These are phyloP conservation scores for Crithidia bombi DNA, from an alignment of 208 protist genomes.

Conservation along the genomic window DNA sequence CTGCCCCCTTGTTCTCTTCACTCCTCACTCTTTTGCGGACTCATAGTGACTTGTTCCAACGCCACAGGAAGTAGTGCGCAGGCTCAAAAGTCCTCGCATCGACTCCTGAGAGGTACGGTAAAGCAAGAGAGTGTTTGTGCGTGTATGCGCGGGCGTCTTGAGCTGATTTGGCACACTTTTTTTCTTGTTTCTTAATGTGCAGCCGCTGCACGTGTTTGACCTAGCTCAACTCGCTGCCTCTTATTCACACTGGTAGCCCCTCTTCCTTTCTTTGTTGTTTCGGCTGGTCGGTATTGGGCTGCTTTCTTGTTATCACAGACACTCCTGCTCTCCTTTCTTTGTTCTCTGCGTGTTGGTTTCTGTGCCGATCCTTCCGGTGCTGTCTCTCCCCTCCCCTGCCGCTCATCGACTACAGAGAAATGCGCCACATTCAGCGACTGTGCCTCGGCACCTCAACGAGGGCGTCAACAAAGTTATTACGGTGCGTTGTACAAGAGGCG, in stretches of 20 bases:
- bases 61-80: background rate
- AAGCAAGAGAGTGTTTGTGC: background rate
- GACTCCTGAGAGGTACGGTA: background rate
- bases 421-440: background rate
- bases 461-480: conserved; percentile 10
- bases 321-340: background rate
- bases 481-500: conserved; percentile 6
- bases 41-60: conserved; percentile 9
- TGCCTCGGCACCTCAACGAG: conserved; percentile 16
- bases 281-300: background rate
- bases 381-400: background rate
- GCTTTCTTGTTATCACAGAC: background rate
- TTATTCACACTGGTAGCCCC: no score
- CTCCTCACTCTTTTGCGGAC: background rate
- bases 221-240: no score
- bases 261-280: background rate
- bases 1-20: background rate
- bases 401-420: background rate
- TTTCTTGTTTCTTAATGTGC: background rate
- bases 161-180: background rate
- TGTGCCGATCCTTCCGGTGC: no score
- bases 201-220: no score
- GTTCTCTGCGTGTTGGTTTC: background rate
- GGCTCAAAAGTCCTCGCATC: background rate
- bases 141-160: background rate